Base-by-base conservation (phyloP, 345 rosid genomes). In the Cochlearia excelsa region DNA sequence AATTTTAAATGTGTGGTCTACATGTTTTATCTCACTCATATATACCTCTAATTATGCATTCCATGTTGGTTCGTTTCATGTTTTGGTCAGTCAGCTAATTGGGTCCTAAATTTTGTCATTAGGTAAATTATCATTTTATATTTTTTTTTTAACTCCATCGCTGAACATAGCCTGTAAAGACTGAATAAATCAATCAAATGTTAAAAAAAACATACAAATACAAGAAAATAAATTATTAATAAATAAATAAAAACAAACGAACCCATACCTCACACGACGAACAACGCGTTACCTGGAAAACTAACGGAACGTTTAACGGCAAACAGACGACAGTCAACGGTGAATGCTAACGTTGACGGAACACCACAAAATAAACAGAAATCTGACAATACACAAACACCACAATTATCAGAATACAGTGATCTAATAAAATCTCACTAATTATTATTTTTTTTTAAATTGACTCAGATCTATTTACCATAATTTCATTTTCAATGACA, bases 231-330 rank as follows among this genome's bases (percentile, higher is more conserved):
- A 41, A 43, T 1, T 5, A 43, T 1, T 3, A 26, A 44, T 3
- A 0, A 57, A 39, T 46, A 51, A 0, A 9, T 23, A 50, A 30
- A 37, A 55, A 69, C 63, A 33, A 33, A 33, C 3, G 3, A 33
- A 5, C 5, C 35, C 35, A 10, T 63, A 70, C 74, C 65, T 63
- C 10, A 43, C 37, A 50, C 64, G 61, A 63, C 65, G 63, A 46
- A 48, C 58, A 44, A 50, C 63, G 48, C 54, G 2, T 16, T 42
- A 63, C 69, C 69, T 57, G 30, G 74, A 51, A 57, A 50, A 38
- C 1, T 37, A 63, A 70, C 60, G 54, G 6, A 23, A 56, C 49
- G 34, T 6, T 26, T n/a, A 23, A 42, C 43, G 65, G 57, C 39
- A 2, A 52, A 59, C 41, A 16, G 42, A 28, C 43, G 52, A 56